Evolutionary conservation across 495 filamentous ascomycete species (phyloP).

Genomic region (Lasiosphaeria miniovina): DNA sequence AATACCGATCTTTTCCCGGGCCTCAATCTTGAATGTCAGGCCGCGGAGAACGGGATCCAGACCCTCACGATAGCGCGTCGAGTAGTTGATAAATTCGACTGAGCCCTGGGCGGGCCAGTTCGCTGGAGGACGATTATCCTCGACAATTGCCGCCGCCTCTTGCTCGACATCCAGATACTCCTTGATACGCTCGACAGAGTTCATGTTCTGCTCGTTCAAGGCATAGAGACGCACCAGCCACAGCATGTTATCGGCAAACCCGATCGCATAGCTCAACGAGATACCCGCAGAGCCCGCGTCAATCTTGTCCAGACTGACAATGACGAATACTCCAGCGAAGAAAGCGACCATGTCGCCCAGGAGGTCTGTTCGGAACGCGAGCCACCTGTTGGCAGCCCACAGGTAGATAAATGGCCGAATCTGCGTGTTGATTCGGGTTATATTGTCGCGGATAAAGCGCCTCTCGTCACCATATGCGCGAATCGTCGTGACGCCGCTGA

Average conservation of each 20-base stretch:
- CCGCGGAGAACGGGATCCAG: constrained; percentile 81
- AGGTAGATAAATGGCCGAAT: constrained; percentile 92
- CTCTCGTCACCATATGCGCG: constrained; percentile 93
- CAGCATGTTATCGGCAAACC: constrained; percentile 93
- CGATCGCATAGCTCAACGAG: constrained; percentile 96
- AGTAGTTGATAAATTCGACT: constrained; percentile 84
- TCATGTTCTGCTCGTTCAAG: constrained; percentile 98
- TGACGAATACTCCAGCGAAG: constrained; percentile 89
- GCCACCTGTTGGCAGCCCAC: constrained; percentile 97
- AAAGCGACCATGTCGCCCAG: constrained; percentile 91
- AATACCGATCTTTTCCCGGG: constrained; percentile 92
- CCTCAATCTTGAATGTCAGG: constrained; percentile 80
- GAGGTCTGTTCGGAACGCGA: constrained; percentile 86
- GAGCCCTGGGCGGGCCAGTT: constrained; percentile 85
- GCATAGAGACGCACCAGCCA: constrained; percentile 98
- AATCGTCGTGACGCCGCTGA: constrained; percentile 95
- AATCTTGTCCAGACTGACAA: constrained; percentile 76
- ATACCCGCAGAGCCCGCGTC: constrained; percentile 94
- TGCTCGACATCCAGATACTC: constrained; percentile 97
- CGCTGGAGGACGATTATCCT: constrained; percentile 68
- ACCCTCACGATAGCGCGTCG: constrained; percentile 83
- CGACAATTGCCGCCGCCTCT: constrained; percentile 76
- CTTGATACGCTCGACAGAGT: constrained; percentile 96
- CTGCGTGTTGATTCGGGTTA: constrained; percentile 83
- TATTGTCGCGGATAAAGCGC: constrained; percentile 91